phyloP scores from a whole-genome alignment of 768 basidiomycete genomes.

The Dictyophora rubrovolvata region DNA sequence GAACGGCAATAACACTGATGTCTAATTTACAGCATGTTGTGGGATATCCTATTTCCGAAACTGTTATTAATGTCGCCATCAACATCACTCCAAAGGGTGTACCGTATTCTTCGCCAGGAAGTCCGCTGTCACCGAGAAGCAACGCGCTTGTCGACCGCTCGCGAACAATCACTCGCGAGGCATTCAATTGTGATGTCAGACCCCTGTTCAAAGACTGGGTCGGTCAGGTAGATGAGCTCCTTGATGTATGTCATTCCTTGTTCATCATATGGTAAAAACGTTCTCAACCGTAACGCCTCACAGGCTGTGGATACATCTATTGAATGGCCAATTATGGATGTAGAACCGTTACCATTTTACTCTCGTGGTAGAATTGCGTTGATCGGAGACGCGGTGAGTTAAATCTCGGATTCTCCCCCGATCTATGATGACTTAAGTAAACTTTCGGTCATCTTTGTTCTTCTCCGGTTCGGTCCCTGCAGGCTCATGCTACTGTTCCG shows the following conservation, averaged over 20 bases:
- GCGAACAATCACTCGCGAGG: background rate
- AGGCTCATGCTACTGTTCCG: conserved; percentile 39
- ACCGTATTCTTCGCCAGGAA: background rate
- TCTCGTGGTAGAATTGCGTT: conserved; percentile 32
- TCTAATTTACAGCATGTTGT: conserved; percentile 31
- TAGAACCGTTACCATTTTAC: conserved; percentile 31
- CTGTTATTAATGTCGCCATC: conserved; percentile 28
- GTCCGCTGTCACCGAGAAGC: background rate
- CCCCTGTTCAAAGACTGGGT: conserved; percentile 44
- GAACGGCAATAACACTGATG: background rate
- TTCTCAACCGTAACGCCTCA: background rate
- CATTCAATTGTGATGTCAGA: conserved; percentile 29
- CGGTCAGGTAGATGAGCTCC: conserved; percentile 43
- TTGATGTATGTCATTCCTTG: conserved; percentile 30
- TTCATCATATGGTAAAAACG: background rate
- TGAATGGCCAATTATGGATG: conserved; percentile 37
- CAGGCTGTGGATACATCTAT: conserved; percentile 44
- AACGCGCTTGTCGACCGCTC: background rate
- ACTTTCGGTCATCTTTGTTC: background rate
- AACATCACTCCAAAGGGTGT: background rate
- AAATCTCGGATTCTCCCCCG: background rate
- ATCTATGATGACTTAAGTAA: background rate
- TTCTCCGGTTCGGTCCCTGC: background rate
- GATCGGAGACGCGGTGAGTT: conserved; percentile 39
- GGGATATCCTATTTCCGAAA: conserved; percentile 36